Conservation (phyloP, 129 eudicot species). For the Cynara cardunculus region DNA sequence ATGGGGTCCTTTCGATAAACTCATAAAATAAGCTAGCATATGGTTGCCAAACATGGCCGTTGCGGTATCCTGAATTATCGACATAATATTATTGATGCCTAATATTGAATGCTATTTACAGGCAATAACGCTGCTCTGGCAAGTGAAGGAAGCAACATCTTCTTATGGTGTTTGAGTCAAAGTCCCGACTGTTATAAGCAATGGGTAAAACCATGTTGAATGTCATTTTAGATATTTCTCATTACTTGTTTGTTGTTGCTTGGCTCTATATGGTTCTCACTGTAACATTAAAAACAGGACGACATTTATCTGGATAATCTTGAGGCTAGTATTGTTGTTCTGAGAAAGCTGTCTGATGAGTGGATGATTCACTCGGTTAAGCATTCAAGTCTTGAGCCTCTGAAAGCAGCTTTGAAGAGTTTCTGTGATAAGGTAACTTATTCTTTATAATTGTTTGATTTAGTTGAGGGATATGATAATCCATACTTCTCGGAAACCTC, state of each 20-base stretch:
- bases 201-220: slow-evolving; percentile 30
- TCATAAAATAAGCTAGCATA: background rate
- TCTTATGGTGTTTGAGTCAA: slow-evolving; percentile 49
- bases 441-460: background rate
- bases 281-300: slow-evolving; percentile 31
- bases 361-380: slow-evolving; percentile 35
- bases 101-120: slow-evolving; percentile 15
- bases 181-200: slow-evolving; percentile 45
- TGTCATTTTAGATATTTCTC: background rate
- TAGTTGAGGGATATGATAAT: background rate
- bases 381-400: slow-evolving; percentile 26
- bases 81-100: background rate
- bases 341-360: slow-evolving; percentile 38
- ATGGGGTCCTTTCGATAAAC: background rate
- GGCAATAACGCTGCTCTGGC: slow-evolving; percentile 37
- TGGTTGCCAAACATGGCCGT: background rate
- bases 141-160: slow-evolving; percentile 35
- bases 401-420: slow-evolving; percentile 44
- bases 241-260: background rate
- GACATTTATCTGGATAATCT: slow-evolving; percentile 42
- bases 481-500: no score
- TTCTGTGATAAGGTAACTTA: slow-evolving; percentile 43
- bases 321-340: slow-evolving; percentile 39
- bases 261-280: background rate
- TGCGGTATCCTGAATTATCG: background rate